A percentile compares a stretch with the other conserved stretches of the same genome.
Evolutionary conservation across 306 rosid genomes (phyloP).

Genomic region (Cucumis melo): DNA sequence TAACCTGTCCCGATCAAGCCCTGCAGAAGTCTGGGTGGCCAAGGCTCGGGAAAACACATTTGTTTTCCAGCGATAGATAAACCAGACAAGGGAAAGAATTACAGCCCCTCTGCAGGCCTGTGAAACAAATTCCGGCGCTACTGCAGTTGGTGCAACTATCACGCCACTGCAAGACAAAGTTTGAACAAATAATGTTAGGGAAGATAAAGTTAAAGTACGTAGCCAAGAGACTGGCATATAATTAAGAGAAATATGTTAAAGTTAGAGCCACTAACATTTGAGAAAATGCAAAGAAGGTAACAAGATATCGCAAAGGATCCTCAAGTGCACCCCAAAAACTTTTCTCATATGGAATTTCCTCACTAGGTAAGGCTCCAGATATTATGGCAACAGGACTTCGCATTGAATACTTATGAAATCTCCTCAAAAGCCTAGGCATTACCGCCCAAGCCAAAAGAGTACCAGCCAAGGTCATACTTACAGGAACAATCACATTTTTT

Average conservation of each 20-base stretch:
- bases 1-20: constrained; percentile 59
- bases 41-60: constrained; percentile 42
- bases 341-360: constrained; percentile 58
- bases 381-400: constrained; percentile 42
- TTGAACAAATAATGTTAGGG: not conserved
- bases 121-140: constrained; percentile 52
- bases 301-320: constrained; percentile 68
- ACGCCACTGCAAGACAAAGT: constrained; percentile 53
- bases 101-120: constrained; percentile 72
- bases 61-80: constrained; percentile 77
- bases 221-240: not conserved
- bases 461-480: constrained; percentile 44
- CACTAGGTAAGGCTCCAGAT: constrained; percentile 21
- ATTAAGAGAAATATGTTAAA: constrained; percentile 4
- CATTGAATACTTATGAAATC: constrained; percentile 52
- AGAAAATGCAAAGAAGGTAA: constrained; percentile 72
- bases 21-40: constrained; percentile 20
- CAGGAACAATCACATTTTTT: constrained; percentile 43
- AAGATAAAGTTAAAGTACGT: not conserved
- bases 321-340: constrained; percentile 93
- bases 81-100: constrained; percentile 74
- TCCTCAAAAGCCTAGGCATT: constrained; percentile 74
- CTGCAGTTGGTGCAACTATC: constrained; percentile 79
- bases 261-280: constrained; percentile 54
- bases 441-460: constrained; percentile 69